These are phyloP conservation scores for Neurospora terricola DNA, from an alignment of 495 filamentous ascomycete genomes.

Conservation along the genomic window DNA sequence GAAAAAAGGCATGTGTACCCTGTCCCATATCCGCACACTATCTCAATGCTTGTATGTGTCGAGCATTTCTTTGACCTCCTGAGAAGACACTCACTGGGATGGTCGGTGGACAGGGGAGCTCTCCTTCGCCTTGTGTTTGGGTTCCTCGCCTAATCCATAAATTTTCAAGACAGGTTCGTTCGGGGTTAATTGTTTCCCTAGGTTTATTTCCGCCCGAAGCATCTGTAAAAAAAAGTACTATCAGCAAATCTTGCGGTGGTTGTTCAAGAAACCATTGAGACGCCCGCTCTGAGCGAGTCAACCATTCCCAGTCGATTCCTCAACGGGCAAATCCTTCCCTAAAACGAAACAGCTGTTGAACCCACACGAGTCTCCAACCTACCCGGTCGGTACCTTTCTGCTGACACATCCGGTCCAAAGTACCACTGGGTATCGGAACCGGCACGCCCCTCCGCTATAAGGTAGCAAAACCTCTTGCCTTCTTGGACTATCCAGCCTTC, in stretches of 20 bases:
- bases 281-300: neutral
- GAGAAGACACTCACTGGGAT: neutral
- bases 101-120: neutral
- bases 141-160: neutral
- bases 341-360: slow-evolving; percentile 1
- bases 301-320: neutral
- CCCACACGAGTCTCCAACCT: neutral
- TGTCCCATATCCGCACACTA: neutral
- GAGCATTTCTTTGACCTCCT: neutral
- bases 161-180: neutral
- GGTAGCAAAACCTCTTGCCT: neutral
- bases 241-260: neutral
- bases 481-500: neutral
- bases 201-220: neutral
- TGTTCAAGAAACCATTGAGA: neutral
- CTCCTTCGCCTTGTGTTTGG: neutral
- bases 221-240: neutral
- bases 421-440: slow-evolving; percentile 9
- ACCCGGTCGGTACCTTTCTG: neutral
- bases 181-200: neutral
- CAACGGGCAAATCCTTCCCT: neutral
- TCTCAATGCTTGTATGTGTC: neutral
- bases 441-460: slow-evolving; percentile 4
- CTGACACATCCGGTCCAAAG: neutral
- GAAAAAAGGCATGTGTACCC: neutral